These are phyloP conservation scores for Prunus salicina DNA, from an alignment of 306 rosid species.

Conservation along the genomic window DNA sequence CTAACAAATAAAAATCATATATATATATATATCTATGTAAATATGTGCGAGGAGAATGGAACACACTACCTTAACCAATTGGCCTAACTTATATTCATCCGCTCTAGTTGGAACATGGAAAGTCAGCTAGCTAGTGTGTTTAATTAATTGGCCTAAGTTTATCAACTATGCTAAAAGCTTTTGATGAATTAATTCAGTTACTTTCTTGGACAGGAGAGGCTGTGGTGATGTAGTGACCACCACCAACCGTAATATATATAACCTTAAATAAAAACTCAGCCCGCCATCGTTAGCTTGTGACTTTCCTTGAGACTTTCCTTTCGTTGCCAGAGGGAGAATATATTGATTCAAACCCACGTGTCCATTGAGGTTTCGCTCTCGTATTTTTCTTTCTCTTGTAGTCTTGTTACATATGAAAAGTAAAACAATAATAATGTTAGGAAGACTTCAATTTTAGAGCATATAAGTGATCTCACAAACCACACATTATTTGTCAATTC, in stretches of 20 bases:
- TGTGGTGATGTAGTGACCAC: background rate
- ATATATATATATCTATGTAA: no score
- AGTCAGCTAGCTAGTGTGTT: background rate
- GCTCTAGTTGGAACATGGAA: background rate
- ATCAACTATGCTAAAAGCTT: no score
- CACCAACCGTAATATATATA: background rate
- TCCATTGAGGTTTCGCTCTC: background rate
- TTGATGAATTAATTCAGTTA: background rate
- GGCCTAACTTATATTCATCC: no score
- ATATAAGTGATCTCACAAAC: background rate
- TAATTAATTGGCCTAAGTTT: no score
- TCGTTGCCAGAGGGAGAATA: background rate
- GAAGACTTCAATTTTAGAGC: background rate
- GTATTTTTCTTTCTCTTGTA: background rate
- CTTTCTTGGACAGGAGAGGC: background rate
- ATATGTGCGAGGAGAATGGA: no score
- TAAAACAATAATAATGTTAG: background rate
- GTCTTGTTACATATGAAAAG: background rate
- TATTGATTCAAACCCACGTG: conserved; percentile 2
- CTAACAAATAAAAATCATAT: no score
- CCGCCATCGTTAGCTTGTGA: background rate
- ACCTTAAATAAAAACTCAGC: background rate
- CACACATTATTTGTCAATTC: background rate
- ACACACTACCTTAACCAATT: no score
- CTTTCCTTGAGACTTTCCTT: background rate